These are phyloP conservation scores for Lasiosphaeriaceae sp. DNA, from an alignment of 495 filamentous ascomycete species.

Conservation along the genomic window DNA sequence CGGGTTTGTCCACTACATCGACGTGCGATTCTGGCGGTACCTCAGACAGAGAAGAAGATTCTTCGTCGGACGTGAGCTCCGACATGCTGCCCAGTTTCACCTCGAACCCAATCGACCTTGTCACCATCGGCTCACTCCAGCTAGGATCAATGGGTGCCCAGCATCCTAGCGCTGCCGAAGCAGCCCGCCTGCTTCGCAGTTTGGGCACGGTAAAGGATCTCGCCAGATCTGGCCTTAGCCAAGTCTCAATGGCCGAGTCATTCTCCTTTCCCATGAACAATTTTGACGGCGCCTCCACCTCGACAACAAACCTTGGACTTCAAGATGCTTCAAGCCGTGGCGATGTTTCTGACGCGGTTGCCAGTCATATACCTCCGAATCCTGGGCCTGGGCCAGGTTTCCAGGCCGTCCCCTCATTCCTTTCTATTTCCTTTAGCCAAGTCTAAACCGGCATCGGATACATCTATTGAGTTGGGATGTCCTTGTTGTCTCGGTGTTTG, in stretches of 20 bases:
- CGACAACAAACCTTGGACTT: not conserved
- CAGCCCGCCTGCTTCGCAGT: conserved; percentile 13
- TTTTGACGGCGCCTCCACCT: not conserved
- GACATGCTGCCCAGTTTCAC: conserved; percentile 18
- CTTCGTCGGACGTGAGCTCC: not conserved
- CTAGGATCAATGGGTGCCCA: conserved; percentile 22
- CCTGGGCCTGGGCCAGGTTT: too few species aligned
- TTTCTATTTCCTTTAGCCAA: too few species aligned
- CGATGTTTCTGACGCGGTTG: too few species aligned
- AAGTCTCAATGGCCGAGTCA: not conserved
- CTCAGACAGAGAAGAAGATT: conserved; percentile 7
- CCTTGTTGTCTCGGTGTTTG: too few species aligned
- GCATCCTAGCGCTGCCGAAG: conserved; percentile 20
- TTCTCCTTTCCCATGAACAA: conserved; percentile 5
- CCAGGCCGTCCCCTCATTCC: too few species aligned
- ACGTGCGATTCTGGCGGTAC: not conserved
- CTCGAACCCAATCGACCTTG: conserved; percentile 21
- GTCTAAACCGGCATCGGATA: too few species aligned
- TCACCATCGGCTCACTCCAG: conserved; percentile 26
- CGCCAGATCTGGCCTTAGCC: not conserved
- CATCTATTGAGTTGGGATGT: too few species aligned
- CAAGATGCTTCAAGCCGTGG: not conserved
- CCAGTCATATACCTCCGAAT: too few species aligned
- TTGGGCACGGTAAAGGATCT: conserved; percentile 6
- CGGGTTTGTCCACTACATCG: conserved; percentile 7